phyloP scores from a whole-genome alignment of 306 rosid species.

The Glycine soja region DNA sequence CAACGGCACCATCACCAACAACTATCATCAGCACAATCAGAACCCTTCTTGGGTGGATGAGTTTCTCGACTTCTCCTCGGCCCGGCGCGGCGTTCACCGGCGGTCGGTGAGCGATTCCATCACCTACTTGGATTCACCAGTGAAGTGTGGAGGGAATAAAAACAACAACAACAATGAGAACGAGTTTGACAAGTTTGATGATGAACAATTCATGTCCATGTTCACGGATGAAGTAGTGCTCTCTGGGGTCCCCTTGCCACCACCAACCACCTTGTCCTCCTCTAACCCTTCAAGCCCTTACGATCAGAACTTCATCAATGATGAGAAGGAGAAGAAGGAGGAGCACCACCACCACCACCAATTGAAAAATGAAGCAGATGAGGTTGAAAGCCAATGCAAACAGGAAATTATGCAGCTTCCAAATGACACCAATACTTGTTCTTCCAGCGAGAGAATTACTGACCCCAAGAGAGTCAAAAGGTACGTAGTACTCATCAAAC shows the following conservation, averaged over 20 bases:
- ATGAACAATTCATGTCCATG: slow-evolving; percentile 94
- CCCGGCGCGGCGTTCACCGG: slow-evolving; percentile 83
- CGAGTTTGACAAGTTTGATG: slow-evolving; percentile 84
- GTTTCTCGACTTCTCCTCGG: slow-evolving; percentile 87
- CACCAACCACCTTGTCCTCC: slow-evolving; percentile 62
- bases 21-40: slow-evolving; percentile 32
- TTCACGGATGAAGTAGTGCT: slow-evolving; percentile 59
- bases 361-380: slow-evolving; percentile 75
- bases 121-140: slow-evolving; percentile 73
- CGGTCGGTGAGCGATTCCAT: slow-evolving; percentile 84
- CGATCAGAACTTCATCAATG: slow-evolving; percentile 76
- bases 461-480: slow-evolving; percentile 97
- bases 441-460: slow-evolving; percentile 61
- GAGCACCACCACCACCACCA: slow-evolving; percentile 29
- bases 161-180: neutral
- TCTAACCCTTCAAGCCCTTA: slow-evolving; percentile 87
- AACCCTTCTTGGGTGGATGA: slow-evolving; percentile 97
- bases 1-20: slow-evolving; percentile 10
- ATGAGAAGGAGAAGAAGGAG: slow-evolving; percentile 44
- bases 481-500: slow-evolving; percentile 43
- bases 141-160: slow-evolving; percentile 38
- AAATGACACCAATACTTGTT: slow-evolving; percentile 33
- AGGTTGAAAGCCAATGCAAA: slow-evolving; percentile 76
- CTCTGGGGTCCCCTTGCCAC: slow-evolving; percentile 48
- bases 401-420: slow-evolving; percentile 53